Base-by-base conservation (phyloP, 805 yeast species). In the Metschnikowia borealis region DNA sequence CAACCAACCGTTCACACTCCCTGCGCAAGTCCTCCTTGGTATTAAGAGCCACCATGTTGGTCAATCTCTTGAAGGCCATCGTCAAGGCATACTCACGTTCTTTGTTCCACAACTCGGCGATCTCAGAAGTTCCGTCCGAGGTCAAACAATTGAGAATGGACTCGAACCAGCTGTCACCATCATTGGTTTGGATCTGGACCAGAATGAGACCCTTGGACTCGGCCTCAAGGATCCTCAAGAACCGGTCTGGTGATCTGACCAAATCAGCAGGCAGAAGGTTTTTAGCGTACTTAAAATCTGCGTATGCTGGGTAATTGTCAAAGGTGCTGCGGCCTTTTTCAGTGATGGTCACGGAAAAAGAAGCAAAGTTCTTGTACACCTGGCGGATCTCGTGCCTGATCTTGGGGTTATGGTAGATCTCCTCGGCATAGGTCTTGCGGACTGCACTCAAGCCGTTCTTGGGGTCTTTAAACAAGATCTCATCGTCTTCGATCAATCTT, bases 161-260 rank as follows among this genome's bases (percentile, higher is more conserved):
- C 47, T 68, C 70, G 53, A 68, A 71, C 77, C 77, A 73, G 51
- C 60, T 66, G 39, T 67, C 67, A 51, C 62, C 69, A 51, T 71
- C 74, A 58, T 82, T 73, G 57, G 78, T 69, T 51, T 71, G 80
- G 35, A 91, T 78, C 39, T 85, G 79, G 20, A 90, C 77, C 45
- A 76, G 80, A 42, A 88, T 77, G 50, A 87, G 78, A 32, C 96
- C 95, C 55, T 81, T 76, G 5, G 82, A 67, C 65, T 94, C 99
- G 2, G 98, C 99, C 62, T 87, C 91, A 45, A 91, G 69, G 96
- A 94, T 94, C 61, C 95, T 80, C 61, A 94, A 73, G 58, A 87
- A 89, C 38, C 86, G 71, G 59, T 89, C 96, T 1, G 99, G 98
- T 49, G 81, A 76, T 36, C 73, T 73, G 6, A 81, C 77, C 61